phyloP scores from a whole-genome alignment of 192 early-diverging fungal genomes.

The Umbelopsis vinacea region DNA sequence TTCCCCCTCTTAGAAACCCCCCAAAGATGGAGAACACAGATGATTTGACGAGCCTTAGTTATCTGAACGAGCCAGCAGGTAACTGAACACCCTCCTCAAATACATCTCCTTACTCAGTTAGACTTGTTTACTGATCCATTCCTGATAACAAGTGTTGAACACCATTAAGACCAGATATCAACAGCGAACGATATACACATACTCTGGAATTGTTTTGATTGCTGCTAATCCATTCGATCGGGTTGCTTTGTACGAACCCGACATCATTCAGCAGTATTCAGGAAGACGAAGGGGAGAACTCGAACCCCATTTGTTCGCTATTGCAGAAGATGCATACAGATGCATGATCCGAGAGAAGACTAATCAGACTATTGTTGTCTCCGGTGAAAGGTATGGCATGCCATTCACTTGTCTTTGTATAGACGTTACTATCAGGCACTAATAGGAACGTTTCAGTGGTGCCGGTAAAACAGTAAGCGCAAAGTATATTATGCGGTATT shows the following conservation, averaged over 20 bases:
- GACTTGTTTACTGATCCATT: neutral
- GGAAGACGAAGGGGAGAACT: conserved; percentile 92
- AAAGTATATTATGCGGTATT: conserved; percentile 98
- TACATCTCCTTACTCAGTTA: neutral
- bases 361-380: conserved; percentile 98
- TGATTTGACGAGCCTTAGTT: conserved; percentile 92
- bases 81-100: conserved; percentile 9
- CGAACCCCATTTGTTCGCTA: conserved; percentile 98
- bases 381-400: conserved; percentile 77
- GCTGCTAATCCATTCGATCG: conserved; percentile 95
- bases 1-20: conserved; percentile 95
- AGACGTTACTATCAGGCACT: neutral
- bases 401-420: conserved; percentile 5
- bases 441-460: conserved; percentile 50
- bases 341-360: conserved; percentile 90
- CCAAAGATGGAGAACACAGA: conserved; percentile 87
- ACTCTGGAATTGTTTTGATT: conserved; percentile 98
- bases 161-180: conserved; percentile 89
- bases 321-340: conserved; percentile 97
- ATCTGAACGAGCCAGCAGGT: conserved; percentile 92
- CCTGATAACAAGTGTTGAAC: conserved; percentile 73
- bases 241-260: conserved; percentile 88
- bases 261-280: conserved; percentile 91
- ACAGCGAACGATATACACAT: conserved; percentile 97
- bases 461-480: conserved; percentile 98